A percentile compares a stretch with the other conserved stretches of the same genome.
phyloP scores from a whole-genome alignment of 2,329 filamentous ascomycete genomes.

The Penicillium hesseltinei region DNA sequence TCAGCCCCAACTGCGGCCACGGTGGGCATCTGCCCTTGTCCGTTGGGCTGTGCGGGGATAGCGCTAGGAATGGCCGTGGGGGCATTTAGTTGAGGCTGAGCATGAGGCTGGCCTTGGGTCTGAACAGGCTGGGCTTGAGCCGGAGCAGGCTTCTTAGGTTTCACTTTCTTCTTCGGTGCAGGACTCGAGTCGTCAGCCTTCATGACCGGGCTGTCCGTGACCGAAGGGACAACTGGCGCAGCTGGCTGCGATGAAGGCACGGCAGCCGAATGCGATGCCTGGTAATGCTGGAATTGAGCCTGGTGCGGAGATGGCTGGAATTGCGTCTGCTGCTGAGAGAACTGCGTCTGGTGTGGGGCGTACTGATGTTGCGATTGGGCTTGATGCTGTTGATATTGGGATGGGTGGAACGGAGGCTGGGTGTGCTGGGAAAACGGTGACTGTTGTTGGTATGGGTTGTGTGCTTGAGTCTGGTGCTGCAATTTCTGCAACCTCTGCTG shows the following conservation, averaged over 20 bases:
- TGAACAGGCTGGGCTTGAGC: slow-evolving; percentile 2
- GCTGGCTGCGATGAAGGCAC: slow-evolving; percentile 9
- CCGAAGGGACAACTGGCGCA: slow-evolving; percentile 1
- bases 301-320: slow-evolving; percentile 6
- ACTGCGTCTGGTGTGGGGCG: slow-evolving; percentile 20
- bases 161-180: slow-evolving; percentile 23
- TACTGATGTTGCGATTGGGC: slow-evolving; percentile 19
- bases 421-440: slow-evolving; percentile 21
- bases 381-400: slow-evolving; percentile 23
- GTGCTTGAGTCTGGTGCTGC: slow-evolving; percentile 23
- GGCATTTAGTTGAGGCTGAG: not conserved
- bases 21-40: slow-evolving; percentile 11
- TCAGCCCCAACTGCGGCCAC: slow-evolving; percentile 7
- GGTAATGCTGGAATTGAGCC: slow-evolving; percentile 25
- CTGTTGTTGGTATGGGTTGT: slow-evolving; percentile 26
- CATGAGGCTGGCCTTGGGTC: slow-evolving; percentile 1
- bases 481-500: slow-evolving; percentile 21
- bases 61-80: not conserved
- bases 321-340: slow-evolving; percentile 16
- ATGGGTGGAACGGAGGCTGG: slow-evolving; percentile 22
- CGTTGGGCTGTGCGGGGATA: slow-evolving; percentile 17
- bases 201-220: slow-evolving; percentile 3
- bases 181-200: slow-evolving; percentile 18
- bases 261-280: slow-evolving; percentile 14
- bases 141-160: slow-evolving; percentile 11